These are phyloP conservation scores for Beta corolliflora DNA, from an alignment of 179 eudicot species.

Conservation along the genomic window DNA sequence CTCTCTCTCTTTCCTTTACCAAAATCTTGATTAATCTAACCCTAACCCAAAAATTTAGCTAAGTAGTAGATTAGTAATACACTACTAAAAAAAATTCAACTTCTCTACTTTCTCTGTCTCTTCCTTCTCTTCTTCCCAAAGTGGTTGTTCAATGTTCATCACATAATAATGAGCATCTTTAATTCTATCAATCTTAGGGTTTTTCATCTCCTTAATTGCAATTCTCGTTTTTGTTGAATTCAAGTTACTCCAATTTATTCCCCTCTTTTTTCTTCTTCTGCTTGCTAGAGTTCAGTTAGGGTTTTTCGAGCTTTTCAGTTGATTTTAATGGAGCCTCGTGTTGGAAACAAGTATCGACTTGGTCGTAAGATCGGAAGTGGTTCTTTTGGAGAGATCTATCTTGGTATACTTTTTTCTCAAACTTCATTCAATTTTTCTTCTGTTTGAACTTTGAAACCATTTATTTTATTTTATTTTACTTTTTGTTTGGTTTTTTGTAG, in stretches of 20 bases:
- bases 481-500: slow-evolving; percentile 26
- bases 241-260: slow-evolving; percentile 39
- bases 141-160: neutral
- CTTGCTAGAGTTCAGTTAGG: slow-evolving; percentile 8
- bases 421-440: neutral
- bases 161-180: slow-evolving; percentile 1
- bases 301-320: slow-evolving; percentile 41
- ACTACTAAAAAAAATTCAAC: neutral
- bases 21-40: slow-evolving; percentile 17
- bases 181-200: slow-evolving; percentile 16
- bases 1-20: neutral
- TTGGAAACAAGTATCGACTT: slow-evolving; percentile 48
- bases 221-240: slow-evolving; percentile 8
- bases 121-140: neutral
- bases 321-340: slow-evolving; percentile 43
- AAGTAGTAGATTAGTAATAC: neutral
- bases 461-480: neutral
- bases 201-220: slow-evolving; percentile 13
- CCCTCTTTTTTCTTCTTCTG: neutral
- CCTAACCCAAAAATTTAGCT: slow-evolving; percentile 14
- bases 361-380: slow-evolving; percentile 59
- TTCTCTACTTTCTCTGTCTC: neutral
- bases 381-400: slow-evolving; percentile 59
- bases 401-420: slow-evolving; percentile 25
- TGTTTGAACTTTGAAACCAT: neutral